Evolutionary conservation across 176 grass and related monocot genomes (phyloP), one percentile per base, ranked within the genome.

Genomic region (Thinopyrum elongatum): DNA sequence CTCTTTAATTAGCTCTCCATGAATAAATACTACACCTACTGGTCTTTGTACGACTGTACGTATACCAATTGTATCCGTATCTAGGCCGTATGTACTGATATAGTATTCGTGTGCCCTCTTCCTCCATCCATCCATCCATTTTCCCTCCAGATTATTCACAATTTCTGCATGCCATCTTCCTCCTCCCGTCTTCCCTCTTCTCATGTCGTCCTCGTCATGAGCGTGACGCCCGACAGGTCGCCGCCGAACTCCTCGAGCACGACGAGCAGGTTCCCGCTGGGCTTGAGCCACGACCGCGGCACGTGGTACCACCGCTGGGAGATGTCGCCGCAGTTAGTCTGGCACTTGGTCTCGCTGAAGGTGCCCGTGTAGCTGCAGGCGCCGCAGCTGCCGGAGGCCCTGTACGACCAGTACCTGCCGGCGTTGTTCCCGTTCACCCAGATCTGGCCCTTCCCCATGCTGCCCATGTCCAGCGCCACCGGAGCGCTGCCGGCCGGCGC

Each of bases 371-470:
- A 98, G 90, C 86, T 83, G 86, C 96, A 98, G 8, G 67, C 74
- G 13, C 90, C 89, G 82, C 96, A 95, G 76, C 55, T 72, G 39
- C 92, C 93, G 67, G 63, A 82, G 68, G 96, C 96, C 70, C 34
- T 95, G 83, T 98, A 95, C 4, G 96, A 84, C 96, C 96, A 98
- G 85, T 98, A 95, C 2, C 96, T 88, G 1, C 96, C 96, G 28
- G 94, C 82, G 90, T 84, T 82, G 82, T 87, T 86, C 9, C 90
- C 93, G 79, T 98, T 98, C 19, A 98, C 92, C 96, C 96, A 98
- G 25, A 89, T 85, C 86, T 98, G 93, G 5, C 96, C 96, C 86
- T 98, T 98, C 0, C 92, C 92, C 96, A 98, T 98, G 92, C 96
- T 95, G 2, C 86, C 87, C 88, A 98, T 92, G 75, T 98, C 96